Base-by-base conservation (phyloP, 2,329 filamentous ascomycete genomes). In the Botrytis tulipae region DNA sequence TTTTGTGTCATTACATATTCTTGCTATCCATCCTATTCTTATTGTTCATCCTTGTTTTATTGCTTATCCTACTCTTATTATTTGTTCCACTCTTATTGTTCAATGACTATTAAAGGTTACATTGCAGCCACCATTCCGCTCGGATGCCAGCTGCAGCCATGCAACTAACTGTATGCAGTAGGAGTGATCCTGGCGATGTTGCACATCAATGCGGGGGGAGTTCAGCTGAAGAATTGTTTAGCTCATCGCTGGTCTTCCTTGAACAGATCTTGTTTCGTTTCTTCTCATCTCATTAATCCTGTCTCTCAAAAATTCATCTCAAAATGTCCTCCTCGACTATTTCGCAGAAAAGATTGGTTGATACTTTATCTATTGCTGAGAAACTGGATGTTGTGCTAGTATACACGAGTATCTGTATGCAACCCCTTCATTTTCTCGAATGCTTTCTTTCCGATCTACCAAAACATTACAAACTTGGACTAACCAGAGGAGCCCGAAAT, bases 351-450 rank as follows among this genome's bases (percentile, higher is more conserved):
- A 69, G 70, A 7, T 76, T 75, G 14, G 61, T 51, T 9, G 73
- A 65, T 3, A 51, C 70, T 9, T 48, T 78, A 25, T 75, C 76
- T 0, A 20, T 77, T 1, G n/a, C 73, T 1, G 78, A 80, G 74
- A 79, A 78, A 71, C 65, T 79, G n/a, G 76, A 76, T 51, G 57
- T 76, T 0, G 40, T 78, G 16, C 75, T 76, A 16, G 76, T 68
- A 3, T 25, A 76, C 12, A 46, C 77, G 7, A 71, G 63, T 20
- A 62, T 77, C 44, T 62, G 78, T 79, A 73, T 22, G 76, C 72
- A 16, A 37, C 57, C n/a, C 29, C 29, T 25, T 42, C 57, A 18
- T 65, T 37, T 22, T 61, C 61, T 22, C 16, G 18, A 70, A 46
- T 69, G 29, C n/a, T 42, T 65, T 18, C 44, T 20, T 18, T 59